Percentiles rank a stretch among this genome's conserved stretches.
These are phyloP conservation scores for Entomortierella beljakovae DNA, from an alignment of 192 early-diverging fungal species.

Conservation along the genomic window DNA sequence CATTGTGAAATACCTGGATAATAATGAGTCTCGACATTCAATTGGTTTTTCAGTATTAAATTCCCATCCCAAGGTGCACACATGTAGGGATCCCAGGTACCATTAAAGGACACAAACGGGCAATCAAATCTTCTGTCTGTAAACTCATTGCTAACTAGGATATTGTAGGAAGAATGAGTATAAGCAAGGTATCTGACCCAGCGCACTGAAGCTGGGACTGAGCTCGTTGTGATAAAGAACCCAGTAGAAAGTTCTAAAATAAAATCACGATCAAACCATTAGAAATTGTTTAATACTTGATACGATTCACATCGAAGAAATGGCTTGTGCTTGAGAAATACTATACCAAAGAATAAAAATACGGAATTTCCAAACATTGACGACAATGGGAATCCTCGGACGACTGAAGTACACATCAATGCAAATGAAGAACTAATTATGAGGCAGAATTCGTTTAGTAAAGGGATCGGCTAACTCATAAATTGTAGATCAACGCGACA, in stretches of 20 bases:
- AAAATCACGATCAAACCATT: no score
- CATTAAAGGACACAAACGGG: conserved; percentile 16
- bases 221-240: conserved; percentile 40
- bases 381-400: conserved; percentile 39
- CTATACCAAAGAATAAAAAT: conserved; percentile 50
- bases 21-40: conserved; percentile 20
- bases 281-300: no score
- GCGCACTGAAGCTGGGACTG: conserved; percentile 38
- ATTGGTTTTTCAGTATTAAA: conserved; percentile 10
- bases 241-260: conserved; percentile 43
- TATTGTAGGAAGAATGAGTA: conserved; percentile 23
- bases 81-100: conserved; percentile 22
- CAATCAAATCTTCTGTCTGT: conserved; percentile 33
- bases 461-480: no score
- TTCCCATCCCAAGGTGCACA: conserved; percentile 44
- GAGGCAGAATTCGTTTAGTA: no score
- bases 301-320: no score
- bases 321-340: no score
- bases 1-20: no score
- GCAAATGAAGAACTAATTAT: conserved; percentile 34
- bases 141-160: conserved; percentile 47
- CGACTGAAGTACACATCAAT: conserved; percentile 26
- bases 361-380: conserved; percentile 44
- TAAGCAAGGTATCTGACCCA: conserved; percentile 47
- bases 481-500: no score